These are phyloP conservation scores for Hibiscus tridactylites DNA, from an alignment of 345 rosid genomes.

Conservation along the genomic window DNA sequence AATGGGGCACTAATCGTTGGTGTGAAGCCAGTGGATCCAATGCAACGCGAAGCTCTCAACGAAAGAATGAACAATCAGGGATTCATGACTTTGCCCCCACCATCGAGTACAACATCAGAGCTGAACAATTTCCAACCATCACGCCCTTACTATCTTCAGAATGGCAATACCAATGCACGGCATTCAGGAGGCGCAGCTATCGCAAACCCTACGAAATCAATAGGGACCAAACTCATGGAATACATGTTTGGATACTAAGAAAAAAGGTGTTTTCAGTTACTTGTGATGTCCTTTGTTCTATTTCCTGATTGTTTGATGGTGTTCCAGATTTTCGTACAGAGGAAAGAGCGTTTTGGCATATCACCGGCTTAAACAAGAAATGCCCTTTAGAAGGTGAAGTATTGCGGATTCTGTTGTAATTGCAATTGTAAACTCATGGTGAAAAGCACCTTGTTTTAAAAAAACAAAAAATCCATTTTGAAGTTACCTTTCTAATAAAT, in stretches of 20 bases:
- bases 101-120: conserved; percentile 41
- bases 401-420: neutral
- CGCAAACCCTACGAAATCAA: conserved; percentile 80
- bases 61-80: conserved; percentile 73
- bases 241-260: conserved; percentile 67
- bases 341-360: neutral
- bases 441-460: no score
- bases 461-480: no score
- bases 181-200: conserved; percentile 54
- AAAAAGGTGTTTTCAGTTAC: neutral
- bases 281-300: neutral
- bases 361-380: neutral
- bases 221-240: conserved; percentile 77
- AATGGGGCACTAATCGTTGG: conserved; percentile 77
- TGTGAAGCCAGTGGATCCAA: conserved; percentile 81
- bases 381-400: neutral
- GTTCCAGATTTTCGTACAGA: neutral
- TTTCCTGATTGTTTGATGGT: neutral
- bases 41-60: conserved; percentile 63
- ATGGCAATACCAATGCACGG: conserved; percentile 45
- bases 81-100: conserved; percentile 70
- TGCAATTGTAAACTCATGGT: neutral
- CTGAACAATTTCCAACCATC: conserved; percentile 30
- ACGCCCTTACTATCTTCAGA: conserved; percentile 55
- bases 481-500: neutral